Conservation (phyloP, 2,329 filamentous ascomycete species). For the Fusarium abutilonis region DNA sequence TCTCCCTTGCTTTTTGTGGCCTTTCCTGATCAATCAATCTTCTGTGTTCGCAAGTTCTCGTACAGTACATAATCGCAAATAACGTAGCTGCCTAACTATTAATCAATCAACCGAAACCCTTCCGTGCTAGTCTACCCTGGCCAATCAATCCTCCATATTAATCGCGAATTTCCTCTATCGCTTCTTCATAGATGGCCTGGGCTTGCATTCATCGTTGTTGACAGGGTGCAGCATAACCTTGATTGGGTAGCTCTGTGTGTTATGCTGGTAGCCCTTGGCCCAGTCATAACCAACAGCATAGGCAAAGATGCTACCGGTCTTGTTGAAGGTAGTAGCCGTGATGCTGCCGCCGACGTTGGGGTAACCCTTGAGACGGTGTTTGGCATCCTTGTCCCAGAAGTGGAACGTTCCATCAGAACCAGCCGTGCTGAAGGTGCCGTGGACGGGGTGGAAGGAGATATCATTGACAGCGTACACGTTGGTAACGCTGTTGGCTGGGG, state of each 20-base stretch:
- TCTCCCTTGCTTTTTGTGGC: conserved; percentile 18
- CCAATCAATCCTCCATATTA: conserved; percentile 1
- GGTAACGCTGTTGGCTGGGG: conserved; percentile 76
- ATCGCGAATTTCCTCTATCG: conserved; percentile 52
- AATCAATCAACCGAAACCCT: conserved; percentile 16
- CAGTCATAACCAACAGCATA: conserved; percentile 97
- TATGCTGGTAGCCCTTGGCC: conserved; percentile 93
- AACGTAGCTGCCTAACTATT: conserved; percentile 33
- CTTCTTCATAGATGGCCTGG: conserved; percentile 68
- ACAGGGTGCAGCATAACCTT: conserved; percentile 90
- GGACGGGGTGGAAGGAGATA: conserved; percentile 95
- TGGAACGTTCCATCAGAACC: conserved; percentile 96
- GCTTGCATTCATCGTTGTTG: conserved; percentile 69
- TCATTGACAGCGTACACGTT: conserved; percentile 96
- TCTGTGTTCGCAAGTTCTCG: conserved; percentile 10
- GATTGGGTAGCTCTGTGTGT: conserved; percentile 77
- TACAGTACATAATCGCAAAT: conserved; percentile 32
- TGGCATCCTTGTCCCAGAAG: conserved; percentile 94
- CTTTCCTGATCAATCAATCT: conserved; percentile 29
- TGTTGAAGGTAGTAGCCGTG: conserved; percentile 90
- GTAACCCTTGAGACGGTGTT: conserved; percentile 90
- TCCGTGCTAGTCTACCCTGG: conserved; percentile 1
- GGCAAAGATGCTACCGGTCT: conserved; percentile 82
- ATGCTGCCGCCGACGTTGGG: conserved; percentile 87
- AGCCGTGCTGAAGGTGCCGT: conserved; percentile 98